Evolutionary conservation across 2,329 filamentous ascomycete species (phyloP).

Genomic region (Colletotrichum gigasporum): DNA sequence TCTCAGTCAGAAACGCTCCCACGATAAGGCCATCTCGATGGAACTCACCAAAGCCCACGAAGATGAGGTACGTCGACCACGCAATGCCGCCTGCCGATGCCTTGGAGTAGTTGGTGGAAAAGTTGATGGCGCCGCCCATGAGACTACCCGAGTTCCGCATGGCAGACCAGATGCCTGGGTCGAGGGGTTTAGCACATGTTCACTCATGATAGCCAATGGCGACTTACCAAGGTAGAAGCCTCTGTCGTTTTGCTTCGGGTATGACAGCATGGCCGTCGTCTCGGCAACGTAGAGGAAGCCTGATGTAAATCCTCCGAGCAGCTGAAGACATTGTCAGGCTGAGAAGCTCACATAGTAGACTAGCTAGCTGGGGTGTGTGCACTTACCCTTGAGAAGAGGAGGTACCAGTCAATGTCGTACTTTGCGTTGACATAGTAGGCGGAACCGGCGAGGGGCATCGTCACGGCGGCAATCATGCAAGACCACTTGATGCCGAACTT

Average conservation of each 20-base stretch:
- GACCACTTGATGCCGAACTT: slow-evolving; percentile 48
- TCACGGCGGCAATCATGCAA: slow-evolving; percentile 45
- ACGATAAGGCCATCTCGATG: accelerated
- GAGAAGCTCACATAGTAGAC: too few species aligned
- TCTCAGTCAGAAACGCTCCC: not conserved
- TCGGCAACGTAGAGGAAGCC: slow-evolving; percentile 40
- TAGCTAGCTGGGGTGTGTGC: too few species aligned
- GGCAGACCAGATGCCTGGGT: slow-evolving; percentile 37
- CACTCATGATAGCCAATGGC: too few species aligned
- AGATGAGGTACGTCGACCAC: slow-evolving; percentile 40
- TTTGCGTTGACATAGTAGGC: slow-evolving; percentile 44
- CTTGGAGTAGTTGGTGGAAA: slow-evolving; percentile 50
- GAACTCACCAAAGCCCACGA: slow-evolving; percentile 37
- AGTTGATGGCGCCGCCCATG: slow-evolving; percentile 56
- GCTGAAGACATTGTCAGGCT: too few species aligned
- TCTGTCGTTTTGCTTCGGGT: slow-evolving; percentile 30
- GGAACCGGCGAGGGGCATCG: slow-evolving; percentile 45
- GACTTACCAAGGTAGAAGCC: slow-evolving; percentile 30
- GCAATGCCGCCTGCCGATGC: slow-evolving; percentile 37
- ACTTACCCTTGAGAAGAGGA: slow-evolving; percentile 39
- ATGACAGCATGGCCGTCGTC: slow-evolving; percentile 38
- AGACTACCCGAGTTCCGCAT: slow-evolving; percentile 40
- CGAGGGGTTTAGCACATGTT: too few species aligned
- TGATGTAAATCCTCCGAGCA: slow-evolving; percentile 29
- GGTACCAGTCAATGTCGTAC: slow-evolving; percentile 41